phyloP scores from a whole-genome alignment of 202 grass and related monocot genomes.

The Panicum virgatum region DNA sequence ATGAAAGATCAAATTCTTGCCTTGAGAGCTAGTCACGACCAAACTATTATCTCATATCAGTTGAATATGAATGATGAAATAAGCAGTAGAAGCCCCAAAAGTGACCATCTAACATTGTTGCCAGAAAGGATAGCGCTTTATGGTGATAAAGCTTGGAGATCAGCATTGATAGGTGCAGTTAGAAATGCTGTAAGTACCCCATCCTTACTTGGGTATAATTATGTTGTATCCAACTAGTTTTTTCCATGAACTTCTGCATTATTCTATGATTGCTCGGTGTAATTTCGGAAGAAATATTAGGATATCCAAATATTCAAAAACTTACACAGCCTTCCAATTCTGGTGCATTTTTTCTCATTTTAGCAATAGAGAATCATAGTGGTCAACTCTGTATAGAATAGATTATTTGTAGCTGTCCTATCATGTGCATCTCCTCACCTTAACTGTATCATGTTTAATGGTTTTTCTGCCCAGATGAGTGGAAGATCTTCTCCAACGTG shows the following conservation, averaged over 20 bases:
- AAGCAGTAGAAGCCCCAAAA: slow-evolving; percentile 27
- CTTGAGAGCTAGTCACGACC: slow-evolving; percentile 71
- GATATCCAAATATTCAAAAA: slow-evolving; percentile 12
- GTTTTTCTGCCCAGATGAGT: slow-evolving; percentile 56
- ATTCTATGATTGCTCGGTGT: not conserved
- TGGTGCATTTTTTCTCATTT: not conserved
- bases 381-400: not conserved
- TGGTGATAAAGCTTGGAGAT: slow-evolving; percentile 83
- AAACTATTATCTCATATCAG: slow-evolving; percentile 79
- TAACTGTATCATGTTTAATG: slow-evolving; percentile 29
- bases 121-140: slow-evolving; percentile 85
- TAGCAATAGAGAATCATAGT: not conserved
- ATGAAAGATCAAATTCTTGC: slow-evolving; percentile 60
- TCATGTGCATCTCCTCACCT: not conserved
- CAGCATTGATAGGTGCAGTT: slow-evolving; percentile 49
- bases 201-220: slow-evolving; percentile 23
- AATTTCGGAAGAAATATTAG: slow-evolving; percentile 9
- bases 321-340: not conserved
- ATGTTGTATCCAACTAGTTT: not conserved
- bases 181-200: slow-evolving; percentile 67
- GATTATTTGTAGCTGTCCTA: not conserved
- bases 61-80: slow-evolving; percentile 38
- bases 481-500: slow-evolving; percentile 63
- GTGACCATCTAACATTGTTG: slow-evolving; percentile 52
- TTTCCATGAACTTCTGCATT: not conserved